Evolutionary conservation across 2,329 filamentous ascomycete genomes (phyloP), one percentile per base, ranked within the genome.

Genomic region (Microascus cirrosus): DNA sequence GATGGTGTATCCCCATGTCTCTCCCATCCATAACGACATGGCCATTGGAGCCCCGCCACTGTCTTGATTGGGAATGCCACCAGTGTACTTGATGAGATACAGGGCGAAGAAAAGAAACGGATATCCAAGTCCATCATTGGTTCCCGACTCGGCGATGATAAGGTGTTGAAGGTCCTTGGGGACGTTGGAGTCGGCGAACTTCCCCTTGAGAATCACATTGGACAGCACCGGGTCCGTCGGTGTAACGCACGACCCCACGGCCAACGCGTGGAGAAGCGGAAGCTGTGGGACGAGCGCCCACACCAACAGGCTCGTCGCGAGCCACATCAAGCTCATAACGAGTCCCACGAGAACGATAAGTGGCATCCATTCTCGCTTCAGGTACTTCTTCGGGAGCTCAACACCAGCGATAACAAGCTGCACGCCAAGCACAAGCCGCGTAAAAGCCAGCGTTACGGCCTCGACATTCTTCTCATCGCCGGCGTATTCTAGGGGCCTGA

Each of bases 131-230:
- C 92, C 91, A 71, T 96, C 91, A 65, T 96, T 96, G 1, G 90
- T 88, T 1, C 91, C 92, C 0, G 88, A 91, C 72, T 96, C 91
- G 25, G 84, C 86, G 54, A 88, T 80, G 65, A 90, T 89, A 63
- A 90, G 89, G 62, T 87, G 84, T 73, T 95, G 90, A 54, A 96
- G 74, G 32, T 86, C 81, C 59, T 84, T 85, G 0, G 92, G 90
- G 20, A 96, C 86, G 67, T 96, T 94, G 65, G 91, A 87, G 66
- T 96, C 91, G 1, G 92, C 92, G 67, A 95, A 96, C 65, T 89
- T 92, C 35, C 91, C 91, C 74, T 96, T 96, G 53, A 96, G 90
- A 59, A 96, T 95, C 2, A 88, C 88, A 62, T 94, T 93, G 18
- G 88, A 93, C 42, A 96, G 71, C 1, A 96, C 84, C 0, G 92